Percentiles rank a stretch among this genome's conserved stretches.
Conservation (phyloP, 345 rosid species). For the Lepidium didymum region DNA sequence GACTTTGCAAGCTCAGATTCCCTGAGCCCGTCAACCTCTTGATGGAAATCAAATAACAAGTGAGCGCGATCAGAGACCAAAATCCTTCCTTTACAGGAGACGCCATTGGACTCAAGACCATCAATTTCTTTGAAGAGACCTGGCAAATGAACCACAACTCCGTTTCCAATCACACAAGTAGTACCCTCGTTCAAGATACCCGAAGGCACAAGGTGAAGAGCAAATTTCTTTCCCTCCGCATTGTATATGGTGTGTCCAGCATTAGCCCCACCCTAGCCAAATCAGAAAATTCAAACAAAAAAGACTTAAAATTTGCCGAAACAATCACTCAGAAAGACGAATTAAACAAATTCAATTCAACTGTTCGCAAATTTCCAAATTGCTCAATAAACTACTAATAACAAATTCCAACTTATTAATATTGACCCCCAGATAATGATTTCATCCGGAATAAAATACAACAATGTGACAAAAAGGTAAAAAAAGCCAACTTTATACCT, state of each 20-base stretch:
- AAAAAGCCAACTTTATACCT: conserved; percentile 36
- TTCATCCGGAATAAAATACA: not conserved
- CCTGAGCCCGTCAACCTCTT: conserved; percentile 76
- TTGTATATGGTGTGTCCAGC: conserved; percentile 99
- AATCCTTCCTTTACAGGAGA: conserved; percentile 83
- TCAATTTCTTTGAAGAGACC: conserved; percentile 83
- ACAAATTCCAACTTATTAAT: not conserved
- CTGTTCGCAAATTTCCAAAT: not conserved
- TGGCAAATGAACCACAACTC: conserved; percentile 90
- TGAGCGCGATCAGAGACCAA: conserved; percentile 94
- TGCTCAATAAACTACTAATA: not conserved
- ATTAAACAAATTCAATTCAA: not conserved
- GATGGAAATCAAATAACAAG: conserved; percentile 87
- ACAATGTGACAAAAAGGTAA: not conserved
- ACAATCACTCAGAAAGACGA: not conserved
- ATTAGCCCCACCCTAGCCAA: conserved; percentile 81
- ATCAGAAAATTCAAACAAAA: not conserved
- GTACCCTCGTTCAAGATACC: conserved; percentile 88
- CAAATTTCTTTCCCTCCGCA: conserved; percentile 89
- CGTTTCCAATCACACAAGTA: conserved; percentile 87
- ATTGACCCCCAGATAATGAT: not conserved
- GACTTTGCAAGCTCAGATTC: conserved; percentile 89
- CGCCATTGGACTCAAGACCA: conserved; percentile 73
- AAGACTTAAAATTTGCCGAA: not conserved
- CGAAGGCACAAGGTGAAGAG: conserved; percentile 93